These are phyloP conservation scores for Phytophthora melonis DNA, from an alignment of 352 stramenopile genomes.

Conservation along the genomic window DNA sequence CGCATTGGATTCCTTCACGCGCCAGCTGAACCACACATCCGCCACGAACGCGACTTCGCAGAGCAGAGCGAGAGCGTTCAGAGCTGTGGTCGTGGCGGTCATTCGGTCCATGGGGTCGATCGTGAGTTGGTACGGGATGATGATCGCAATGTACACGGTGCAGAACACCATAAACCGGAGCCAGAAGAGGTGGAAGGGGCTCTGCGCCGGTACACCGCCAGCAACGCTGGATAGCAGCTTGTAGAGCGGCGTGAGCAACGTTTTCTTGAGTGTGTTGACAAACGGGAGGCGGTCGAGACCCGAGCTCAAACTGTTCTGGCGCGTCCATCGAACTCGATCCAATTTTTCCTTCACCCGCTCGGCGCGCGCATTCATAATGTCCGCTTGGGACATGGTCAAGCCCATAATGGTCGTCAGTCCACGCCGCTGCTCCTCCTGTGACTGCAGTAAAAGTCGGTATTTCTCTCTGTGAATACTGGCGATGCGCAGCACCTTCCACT, in stretches of 20 bases:
- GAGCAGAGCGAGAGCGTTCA: slow-evolving; percentile 30
- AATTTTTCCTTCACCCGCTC: slow-evolving; percentile 1
- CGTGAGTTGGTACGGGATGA: slow-evolving; percentile 56
- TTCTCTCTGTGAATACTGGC: slow-evolving; percentile 65
- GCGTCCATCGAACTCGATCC: not conserved
- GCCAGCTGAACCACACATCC: slow-evolving; percentile 59
- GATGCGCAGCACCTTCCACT: slow-evolving; percentile 72
- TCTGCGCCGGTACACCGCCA: slow-evolving; percentile 47
- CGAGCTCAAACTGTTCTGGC: not conserved
- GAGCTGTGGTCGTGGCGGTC: slow-evolving; percentile 6
- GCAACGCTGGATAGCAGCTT: slow-evolving; percentile 17
- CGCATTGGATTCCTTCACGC: slow-evolving; percentile 33
- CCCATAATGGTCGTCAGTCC: slow-evolving; percentile 4
- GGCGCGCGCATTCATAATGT: slow-evolving; percentile 37
- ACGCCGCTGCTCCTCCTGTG: slow-evolving; percentile 16
- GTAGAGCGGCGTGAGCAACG: not conserved
- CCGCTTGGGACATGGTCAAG: slow-evolving; percentile 14
- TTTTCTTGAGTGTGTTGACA: not conserved
- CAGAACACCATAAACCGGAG: slow-evolving; percentile 39
- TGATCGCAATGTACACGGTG: slow-evolving; percentile 48
- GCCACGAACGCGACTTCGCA: slow-evolving; percentile 54
- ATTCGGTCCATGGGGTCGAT: slow-evolving; percentile 45
- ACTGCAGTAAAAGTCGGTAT: slow-evolving; percentile 34
- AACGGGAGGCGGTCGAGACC: not conserved
- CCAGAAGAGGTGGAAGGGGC: slow-evolving; percentile 50